Base-by-base conservation (phyloP, 108 stramenopile genomes). In the Skeletonema costatum region DNA sequence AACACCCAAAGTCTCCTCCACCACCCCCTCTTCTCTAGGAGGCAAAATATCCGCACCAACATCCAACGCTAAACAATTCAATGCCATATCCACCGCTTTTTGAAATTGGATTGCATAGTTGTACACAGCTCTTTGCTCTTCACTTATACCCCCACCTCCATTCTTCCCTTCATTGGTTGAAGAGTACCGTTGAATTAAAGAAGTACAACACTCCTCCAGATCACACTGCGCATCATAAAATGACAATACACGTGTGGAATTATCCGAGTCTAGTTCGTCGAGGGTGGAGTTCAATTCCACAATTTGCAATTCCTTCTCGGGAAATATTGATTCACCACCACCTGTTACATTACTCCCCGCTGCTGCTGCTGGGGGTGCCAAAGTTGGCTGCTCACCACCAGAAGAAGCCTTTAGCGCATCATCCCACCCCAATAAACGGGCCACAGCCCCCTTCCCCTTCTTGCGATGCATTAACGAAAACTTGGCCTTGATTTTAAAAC, bases 71-170 rank as follows among this genome's bases (percentile, higher is more conserved):
- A 80, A 25, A 50, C 68, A 68, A 70, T 80, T 80, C 48, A 74
- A 58, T 31, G 79, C 79, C 59, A 70, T 67, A 69, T 73, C 60
- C n/a, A 73, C 12, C 25, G 73, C 79, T 16, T 21, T 61, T 14
- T 53, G 64, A 59, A 71, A 68, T 51, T 63, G 65, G 4, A 5
- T 16, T 9, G 36, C 65, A 64, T 64, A 70, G 1, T 33, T 46
- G 12, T 38, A 25, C n/a, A 64, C n/a, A n/a, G n/a, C 53, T 16
- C 32, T 58, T 50, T 38, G 39, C 53, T 29, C 51, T 41, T 12
- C 31, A 5, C 4, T 21, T 29, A 25, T 42, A n/a, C 39, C 41
- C 21, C 39, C 4, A 39, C 12, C 25, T 5, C 25, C 53, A 19
- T 44, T 16, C 8, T n/a, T 11, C 44, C 21, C 6, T 10, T 56